A percentile compares a stretch with the other conserved stretches of the same genome.
These are phyloP conservation scores for Coriolopsis trogii DNA, from an alignment of 1,284 basidiomycete species.

Conservation along the genomic window DNA sequence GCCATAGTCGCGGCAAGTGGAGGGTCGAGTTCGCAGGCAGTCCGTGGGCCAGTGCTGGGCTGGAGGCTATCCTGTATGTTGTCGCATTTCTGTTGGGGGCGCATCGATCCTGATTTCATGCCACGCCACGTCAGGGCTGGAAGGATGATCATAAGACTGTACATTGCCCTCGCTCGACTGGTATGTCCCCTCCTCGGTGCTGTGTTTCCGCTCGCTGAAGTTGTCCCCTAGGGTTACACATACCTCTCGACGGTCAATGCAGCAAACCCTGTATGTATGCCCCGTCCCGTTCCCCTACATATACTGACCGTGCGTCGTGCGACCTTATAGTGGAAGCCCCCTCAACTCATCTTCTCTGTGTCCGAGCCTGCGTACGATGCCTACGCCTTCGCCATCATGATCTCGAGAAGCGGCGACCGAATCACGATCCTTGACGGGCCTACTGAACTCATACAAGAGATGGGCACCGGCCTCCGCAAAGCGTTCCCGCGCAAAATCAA, in stretches of 20 bases:
- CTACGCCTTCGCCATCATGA: conserved; percentile 62
- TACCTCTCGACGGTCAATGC: conserved; percentile 66
- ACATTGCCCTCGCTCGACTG: conserved; percentile 41
- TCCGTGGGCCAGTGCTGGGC: conserved; percentile 47
- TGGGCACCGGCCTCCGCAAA: conserved; percentile 32
- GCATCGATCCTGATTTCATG: not conserved
- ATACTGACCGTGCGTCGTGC: not conserved
- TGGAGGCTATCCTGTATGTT: conserved; percentile 45
- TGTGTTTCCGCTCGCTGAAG: too few species aligned
- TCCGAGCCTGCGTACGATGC: conserved; percentile 45
- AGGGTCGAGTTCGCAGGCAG: conserved; percentile 43
- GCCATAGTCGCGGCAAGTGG: conserved; percentile 38
- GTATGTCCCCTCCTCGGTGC: conserved; percentile 35
- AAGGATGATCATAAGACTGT: conserved; percentile 46
- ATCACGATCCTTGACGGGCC: conserved; percentile 64
- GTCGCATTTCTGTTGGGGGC: not conserved
- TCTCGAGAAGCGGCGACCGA: conserved; percentile 57
- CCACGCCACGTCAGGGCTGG: conserved; percentile 38
- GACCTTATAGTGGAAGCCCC: conserved; percentile 42
- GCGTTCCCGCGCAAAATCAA: conserved; percentile 52
- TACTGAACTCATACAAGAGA: conserved; percentile 27
- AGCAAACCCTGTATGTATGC: conserved; percentile 49
- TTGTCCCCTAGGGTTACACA: conserved; percentile 42
- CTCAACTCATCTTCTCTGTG: conserved; percentile 62
- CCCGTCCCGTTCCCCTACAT: not conserved